phyloP scores from a whole-genome alignment of 768 basidiomycete genomes.

The Phylloporus sp. region DNA sequence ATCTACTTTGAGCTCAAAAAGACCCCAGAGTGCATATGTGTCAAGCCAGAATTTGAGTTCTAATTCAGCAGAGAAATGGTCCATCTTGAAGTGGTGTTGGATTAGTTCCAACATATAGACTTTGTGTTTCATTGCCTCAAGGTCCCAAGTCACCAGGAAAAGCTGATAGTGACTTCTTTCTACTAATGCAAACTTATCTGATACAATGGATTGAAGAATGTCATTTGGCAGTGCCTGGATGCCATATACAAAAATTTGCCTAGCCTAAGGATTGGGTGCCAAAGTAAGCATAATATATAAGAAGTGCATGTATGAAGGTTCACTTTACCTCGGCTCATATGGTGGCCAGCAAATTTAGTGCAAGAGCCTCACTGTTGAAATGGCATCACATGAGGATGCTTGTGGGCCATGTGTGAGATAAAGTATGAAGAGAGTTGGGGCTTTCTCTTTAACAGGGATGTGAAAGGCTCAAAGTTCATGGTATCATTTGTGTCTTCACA shows the following conservation, averaged over 20 bases:
- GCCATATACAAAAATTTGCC: not conserved
- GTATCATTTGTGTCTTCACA: too few relatives aligned
- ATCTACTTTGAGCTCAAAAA: too few relatives aligned
- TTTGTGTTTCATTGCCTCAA: not conserved
- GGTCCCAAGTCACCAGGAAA: not conserved
- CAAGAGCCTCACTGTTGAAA: not conserved
- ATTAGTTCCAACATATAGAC: not conserved
- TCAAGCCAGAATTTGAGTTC: too few relatives aligned
- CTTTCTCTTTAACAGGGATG: too few relatives aligned
- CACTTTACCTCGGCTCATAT: not conserved
- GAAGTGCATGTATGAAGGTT: not conserved
- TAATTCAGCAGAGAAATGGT: too few relatives aligned
- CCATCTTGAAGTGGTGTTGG: not conserved
- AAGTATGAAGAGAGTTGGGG: too few relatives aligned
- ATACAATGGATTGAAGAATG: not conserved
- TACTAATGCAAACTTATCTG: not conserved
- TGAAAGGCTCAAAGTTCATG: too few relatives aligned
- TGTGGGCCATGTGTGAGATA: too few relatives aligned
- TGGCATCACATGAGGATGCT: not conserved
- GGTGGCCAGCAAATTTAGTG: rapidly evolving
- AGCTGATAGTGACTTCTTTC: not conserved
- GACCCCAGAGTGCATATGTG: too few relatives aligned
- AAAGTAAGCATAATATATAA: too few relatives aligned
- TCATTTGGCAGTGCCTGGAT: not conserved
- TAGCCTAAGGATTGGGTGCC: not conserved